Evolutionary conservation across 1,284 basidiomycete species (phyloP), one percentile per base, ranked within the genome.

Genomic region (Trametes sp.): DNA sequence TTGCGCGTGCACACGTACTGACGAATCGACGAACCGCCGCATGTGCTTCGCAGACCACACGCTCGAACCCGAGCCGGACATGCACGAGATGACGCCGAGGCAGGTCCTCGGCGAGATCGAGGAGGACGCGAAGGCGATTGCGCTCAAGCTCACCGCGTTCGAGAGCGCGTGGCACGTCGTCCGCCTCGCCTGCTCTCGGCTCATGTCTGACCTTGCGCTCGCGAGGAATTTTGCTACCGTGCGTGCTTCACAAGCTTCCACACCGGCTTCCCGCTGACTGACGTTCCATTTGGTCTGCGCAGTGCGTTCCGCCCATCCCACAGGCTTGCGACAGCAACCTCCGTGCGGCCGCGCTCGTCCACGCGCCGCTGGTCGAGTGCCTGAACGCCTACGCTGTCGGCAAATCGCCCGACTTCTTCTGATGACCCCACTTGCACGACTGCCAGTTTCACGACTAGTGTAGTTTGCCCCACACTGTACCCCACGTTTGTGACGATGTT

Each of bases 91-190:
- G 58, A 48, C 61, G 9, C n/a, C 62, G 19, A 56, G 57, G 46
- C 54, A 58, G 21, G 57, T 65, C 31, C 58, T 55, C 36, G 57
- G 61, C 16, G 60, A 63, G 51, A 53, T 70, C n/a, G 68, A 65
- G 42, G 66, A 62, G 10, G 69, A 73, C 36, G 69, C 69, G 61
- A 67, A 69, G 41, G 69, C 69, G 21, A 67, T 75, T 31, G 58
- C 49, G 16, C 58, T 66, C 24, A 69, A 69, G 59, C 71, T 75
- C 28, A 67, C 61, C 24, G 72, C 69, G 21, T 75, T 75, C 59
- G 72, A 74, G 61, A 72, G 73, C 38, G 74, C 73, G 21, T 75
- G 74, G 74, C 72, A 75, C 52, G 59, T 73, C 54, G 70, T 74
- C 16, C 63, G 70, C 28, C 65, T 75, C 14, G 69, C 69, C 6